A percentile compares a stretch with the other conserved stretches of the same genome.
Evolutionary conservation across 2,329 filamentous ascomycete species (phyloP).

Genomic region (Arthrobotrys iridis): DNA sequence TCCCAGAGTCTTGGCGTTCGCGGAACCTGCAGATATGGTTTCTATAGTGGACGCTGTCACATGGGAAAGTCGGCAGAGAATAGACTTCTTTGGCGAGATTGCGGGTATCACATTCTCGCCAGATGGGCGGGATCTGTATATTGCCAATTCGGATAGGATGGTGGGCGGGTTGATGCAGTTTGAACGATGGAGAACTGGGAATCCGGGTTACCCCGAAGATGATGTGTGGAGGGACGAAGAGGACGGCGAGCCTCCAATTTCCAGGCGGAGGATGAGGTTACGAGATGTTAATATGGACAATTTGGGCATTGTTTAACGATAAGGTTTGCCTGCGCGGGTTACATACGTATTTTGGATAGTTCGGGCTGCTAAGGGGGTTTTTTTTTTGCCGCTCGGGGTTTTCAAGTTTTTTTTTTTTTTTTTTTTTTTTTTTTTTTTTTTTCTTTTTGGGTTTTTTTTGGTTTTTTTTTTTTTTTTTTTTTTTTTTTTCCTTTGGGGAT

Average conservation of each 20-base stretch:
- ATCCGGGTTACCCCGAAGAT: slow-evolving; percentile 26
- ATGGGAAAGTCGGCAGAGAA: slow-evolving; percentile 72
- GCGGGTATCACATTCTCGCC: slow-evolving; percentile 74
- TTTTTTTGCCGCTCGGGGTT: slow-evolving; percentile 8
- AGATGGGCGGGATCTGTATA: slow-evolving; percentile 73
- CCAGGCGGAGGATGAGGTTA: slow-evolving; percentile 43
- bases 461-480: not conserved
- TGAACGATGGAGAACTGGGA: slow-evolving; percentile 63
- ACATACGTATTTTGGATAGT: not conserved
- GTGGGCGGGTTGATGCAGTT: slow-evolving; percentile 75
- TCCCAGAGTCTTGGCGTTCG: slow-evolving; percentile 73
- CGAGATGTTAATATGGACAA: slow-evolving; percentile 52
- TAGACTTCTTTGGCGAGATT: slow-evolving; percentile 80
- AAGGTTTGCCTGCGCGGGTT: slow-evolving; percentile 3
- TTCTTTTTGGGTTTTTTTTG: not conserved
- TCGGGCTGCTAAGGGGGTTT: not conserved
- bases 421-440: slow-evolving; percentile 2
- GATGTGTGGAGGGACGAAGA: slow-evolving; percentile 16
- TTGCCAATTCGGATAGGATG: slow-evolving; percentile 73
- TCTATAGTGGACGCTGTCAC: slow-evolving; percentile 74
- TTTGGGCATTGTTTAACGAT: slow-evolving; percentile 49
- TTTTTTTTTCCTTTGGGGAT: not conserved
- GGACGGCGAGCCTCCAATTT: slow-evolving; percentile 19
- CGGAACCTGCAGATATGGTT: slow-evolving; percentile 79
- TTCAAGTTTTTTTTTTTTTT: not conserved